Evolutionary conservation across 257 asterid genomes (phyloP).

Genomic region (Nicotiana tabacum): DNA sequence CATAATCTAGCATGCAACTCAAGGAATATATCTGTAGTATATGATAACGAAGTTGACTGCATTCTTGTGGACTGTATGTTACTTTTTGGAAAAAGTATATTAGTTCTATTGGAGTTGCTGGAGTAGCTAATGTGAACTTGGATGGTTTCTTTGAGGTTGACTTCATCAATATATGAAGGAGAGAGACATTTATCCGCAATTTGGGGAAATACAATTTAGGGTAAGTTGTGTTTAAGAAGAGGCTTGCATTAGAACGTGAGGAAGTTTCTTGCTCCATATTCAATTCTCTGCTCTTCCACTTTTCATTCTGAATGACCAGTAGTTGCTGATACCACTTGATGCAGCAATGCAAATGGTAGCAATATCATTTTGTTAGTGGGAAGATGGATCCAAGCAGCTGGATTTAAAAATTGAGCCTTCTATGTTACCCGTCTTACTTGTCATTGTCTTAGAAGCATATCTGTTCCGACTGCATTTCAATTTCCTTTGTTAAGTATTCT

Average conservation of each 20-base stretch:
- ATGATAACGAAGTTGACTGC: background rate
- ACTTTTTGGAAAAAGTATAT: background rate
- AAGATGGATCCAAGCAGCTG: background rate
- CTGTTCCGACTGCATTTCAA: background rate
- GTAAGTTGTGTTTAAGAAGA: background rate
- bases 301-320: background rate
- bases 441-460: background rate
- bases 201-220: background rate
- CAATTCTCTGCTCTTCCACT: background rate
- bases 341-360: background rate
- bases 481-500: background rate
- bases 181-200: background rate
- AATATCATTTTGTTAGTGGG: background rate
- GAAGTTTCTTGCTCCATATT: background rate
- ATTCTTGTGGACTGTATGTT: background rate
- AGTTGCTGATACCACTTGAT: background rate
- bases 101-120: background rate
- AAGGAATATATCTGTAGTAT: background rate
- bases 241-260: background rate
- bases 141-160: background rate
- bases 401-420: background rate
- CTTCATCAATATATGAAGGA: background rate
- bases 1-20: background rate
- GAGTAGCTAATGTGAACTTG: background rate
- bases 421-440: background rate